These are phyloP conservation scores for Macrocystidia cucumis DNA, from an alignment of 1,284 basidiomycete species.

Conservation along the genomic window DNA sequence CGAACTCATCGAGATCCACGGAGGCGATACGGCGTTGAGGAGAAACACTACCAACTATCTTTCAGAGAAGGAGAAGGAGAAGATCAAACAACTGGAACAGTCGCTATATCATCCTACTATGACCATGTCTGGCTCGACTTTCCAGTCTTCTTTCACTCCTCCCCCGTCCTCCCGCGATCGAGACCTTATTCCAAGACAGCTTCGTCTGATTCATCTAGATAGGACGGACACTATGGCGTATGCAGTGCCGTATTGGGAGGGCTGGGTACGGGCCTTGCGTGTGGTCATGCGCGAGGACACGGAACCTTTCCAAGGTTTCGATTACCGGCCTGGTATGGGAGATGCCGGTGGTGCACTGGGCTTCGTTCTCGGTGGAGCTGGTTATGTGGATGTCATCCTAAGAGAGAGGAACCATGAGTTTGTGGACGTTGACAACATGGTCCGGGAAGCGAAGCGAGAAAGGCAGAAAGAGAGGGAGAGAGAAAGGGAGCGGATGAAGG, in stretches of 20 bases:
- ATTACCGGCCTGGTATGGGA: too few species aligned
- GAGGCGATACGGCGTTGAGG: constrained; percentile 10
- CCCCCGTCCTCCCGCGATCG: too few species aligned
- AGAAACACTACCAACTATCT: background rate
- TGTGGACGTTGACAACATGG: too few species aligned
- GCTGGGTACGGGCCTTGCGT: constrained; percentile 46
- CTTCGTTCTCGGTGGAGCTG: too few species aligned
- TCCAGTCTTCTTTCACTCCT: constrained; percentile 12
- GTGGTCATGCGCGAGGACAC: constrained; percentile 15
- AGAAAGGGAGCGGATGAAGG: constrained; percentile 5
- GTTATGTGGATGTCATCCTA: too few species aligned
- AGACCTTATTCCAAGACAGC: constrained; percentile 10
- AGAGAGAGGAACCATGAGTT: too few species aligned
- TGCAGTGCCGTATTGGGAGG: constrained; percentile 61
- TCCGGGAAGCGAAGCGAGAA: too few species aligned
- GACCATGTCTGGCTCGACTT: background rate
- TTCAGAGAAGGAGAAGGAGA: too few species aligned
- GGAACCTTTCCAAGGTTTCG: too few species aligned
- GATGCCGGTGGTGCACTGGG: too few species aligned
- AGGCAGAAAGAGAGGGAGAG: constrained; percentile 3
- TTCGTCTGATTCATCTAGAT: constrained; percentile 7
- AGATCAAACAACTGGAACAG: too few species aligned
- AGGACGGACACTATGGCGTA: constrained; percentile 33
- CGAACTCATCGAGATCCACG: constrained; percentile 62
- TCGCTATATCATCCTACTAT: too few species aligned